These are phyloP conservation scores for Talaromyces sp. DNA, from an alignment of 2,329 filamentous ascomycete genomes.

Conservation along the genomic window DNA sequence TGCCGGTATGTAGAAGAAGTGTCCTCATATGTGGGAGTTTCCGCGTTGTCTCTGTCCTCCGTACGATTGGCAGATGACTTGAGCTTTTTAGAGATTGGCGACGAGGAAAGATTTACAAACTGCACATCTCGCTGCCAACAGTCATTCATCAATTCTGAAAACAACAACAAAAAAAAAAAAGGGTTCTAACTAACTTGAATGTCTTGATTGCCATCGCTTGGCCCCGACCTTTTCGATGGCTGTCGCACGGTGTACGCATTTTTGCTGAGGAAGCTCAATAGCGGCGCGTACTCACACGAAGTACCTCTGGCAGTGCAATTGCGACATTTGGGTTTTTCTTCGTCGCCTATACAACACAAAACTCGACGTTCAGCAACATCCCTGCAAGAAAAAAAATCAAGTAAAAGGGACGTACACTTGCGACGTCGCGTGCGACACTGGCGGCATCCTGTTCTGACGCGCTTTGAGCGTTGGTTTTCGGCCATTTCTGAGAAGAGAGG, in stretches of 20 bases:
- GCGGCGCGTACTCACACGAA: constrained; percentile 46
- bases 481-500: background rate
- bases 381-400: background rate
- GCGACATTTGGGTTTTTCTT: constrained; percentile 46
- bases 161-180: too few species aligned
- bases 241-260: constrained; percentile 40
- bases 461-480: constrained; percentile 10
- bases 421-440: constrained; percentile 46
- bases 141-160: background rate
- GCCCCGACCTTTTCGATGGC: constrained; percentile 5
- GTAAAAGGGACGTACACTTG: constrained; percentile 22
- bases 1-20: background rate
- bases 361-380: background rate
- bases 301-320: constrained; percentile 45
- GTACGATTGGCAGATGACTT: background rate
- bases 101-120: background rate
- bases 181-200: constrained; percentile 16
- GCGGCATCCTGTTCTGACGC: constrained; percentile 42
- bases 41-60: background rate
- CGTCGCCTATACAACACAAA: constrained; percentile 38
- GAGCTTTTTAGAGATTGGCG: background rate
- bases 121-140: background rate
- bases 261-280: constrained; percentile 46
- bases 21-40: background rate
- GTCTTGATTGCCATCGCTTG: constrained; percentile 13